These are phyloP conservation scores for Zalerion maritima DNA, from an alignment of 495 filamentous ascomycete genomes.

Conservation along the genomic window DNA sequence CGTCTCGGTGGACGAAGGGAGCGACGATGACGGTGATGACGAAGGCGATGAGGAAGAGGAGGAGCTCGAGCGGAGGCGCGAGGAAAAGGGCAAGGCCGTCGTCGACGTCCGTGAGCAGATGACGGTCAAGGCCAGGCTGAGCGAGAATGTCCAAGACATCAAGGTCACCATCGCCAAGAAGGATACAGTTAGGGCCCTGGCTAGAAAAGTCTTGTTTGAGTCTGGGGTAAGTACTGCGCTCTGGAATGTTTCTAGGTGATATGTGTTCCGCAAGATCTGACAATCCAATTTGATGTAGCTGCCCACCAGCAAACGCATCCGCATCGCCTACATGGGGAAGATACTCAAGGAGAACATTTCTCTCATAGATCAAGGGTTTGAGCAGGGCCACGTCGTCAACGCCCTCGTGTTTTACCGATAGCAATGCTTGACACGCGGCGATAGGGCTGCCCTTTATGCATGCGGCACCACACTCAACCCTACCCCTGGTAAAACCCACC, in stretches of 20 bases:
- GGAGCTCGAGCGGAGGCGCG: conserved; percentile 41
- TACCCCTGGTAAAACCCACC: too few relatives aligned
- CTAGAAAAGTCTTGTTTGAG: conserved; percentile 47
- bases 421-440: conserved; percentile 6
- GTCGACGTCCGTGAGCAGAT: conserved; percentile 35
- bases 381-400: conserved; percentile 61
- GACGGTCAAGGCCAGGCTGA: conserved; percentile 50
- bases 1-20: conserved; percentile 30
- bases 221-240: conserved; percentile 39
- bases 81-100: conserved; percentile 51
- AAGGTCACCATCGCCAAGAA: conserved; percentile 41
- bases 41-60: conserved; percentile 35
- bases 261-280: too few relatives aligned
- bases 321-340: conserved; percentile 65
- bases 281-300: conserved; percentile 22
- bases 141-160: conserved; percentile 55
- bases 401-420: conserved; percentile 53
- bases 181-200: conserved; percentile 47
- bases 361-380: conserved; percentile 58
- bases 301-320: conserved; percentile 38
- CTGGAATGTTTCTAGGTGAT: too few relatives aligned
- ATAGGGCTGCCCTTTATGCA: too few relatives aligned
- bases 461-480: too few relatives aligned
- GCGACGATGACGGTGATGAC: conserved; percentile 22
- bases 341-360: conserved; percentile 54